Base-by-base conservation (phyloP, 257 asterid genomes). In the Schizonepeta tenuifolia region DNA sequence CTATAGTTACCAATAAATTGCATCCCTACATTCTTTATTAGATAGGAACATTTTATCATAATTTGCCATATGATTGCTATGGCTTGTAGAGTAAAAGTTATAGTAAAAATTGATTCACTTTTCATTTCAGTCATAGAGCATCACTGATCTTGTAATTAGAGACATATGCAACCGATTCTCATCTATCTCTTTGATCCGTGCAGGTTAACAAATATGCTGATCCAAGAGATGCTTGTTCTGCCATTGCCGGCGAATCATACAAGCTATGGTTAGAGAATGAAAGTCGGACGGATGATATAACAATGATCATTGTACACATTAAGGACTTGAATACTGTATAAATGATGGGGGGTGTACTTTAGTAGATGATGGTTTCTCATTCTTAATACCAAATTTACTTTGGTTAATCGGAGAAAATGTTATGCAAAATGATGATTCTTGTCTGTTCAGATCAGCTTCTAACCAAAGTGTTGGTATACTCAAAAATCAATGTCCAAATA, bases 221-320 rank as follows among this genome's bases (percentile, higher is more conserved):
- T 75, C 91, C 96, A 7, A 84, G 93, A 63, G 97, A 91, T 65
- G 96, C 97, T 49, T 89, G 97, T 72, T 78, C 97, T 69, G 88
- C 91, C 70, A 88, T 94, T 73, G 90, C 93, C 20, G 87, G 83
- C 61, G 96, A 91, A 75, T 86, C 99, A 0, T 94, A 88, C 90
- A 94, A 89, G 72, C 70, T 85, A 47, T 94, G 99, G 99, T 79
- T 94, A 76, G 92, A 91, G 86, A 80, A 88, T 54, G 99, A 94
- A 78, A 94, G 84, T 60, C 90, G 99, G 75, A 91, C 99, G 0
- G 98, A 94, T 67, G 98, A 94, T 80, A 94, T 94, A 67, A 94
- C 98, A 5, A 76, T 91, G 86, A 88, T 91, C 88, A 80, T 88
- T 81, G 95, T 89, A 86, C 96, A 86, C 80, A 75, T 89, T 74